Base-by-base conservation (phyloP, 2,329 filamentous ascomycete genomes). In the Orbilia oligospora region DNA sequence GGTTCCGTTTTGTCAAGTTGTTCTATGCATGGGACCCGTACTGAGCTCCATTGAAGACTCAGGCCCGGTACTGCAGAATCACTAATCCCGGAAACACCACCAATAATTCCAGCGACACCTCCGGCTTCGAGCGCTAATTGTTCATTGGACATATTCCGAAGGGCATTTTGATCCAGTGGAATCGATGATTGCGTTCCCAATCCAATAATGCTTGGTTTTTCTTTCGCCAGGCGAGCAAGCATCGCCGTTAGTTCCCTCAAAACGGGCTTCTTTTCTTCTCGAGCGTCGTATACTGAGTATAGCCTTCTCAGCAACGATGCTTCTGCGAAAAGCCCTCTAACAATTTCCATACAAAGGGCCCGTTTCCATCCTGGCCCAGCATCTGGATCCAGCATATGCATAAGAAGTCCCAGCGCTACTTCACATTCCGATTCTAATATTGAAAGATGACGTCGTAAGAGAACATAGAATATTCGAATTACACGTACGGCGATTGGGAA, bases 1-100 rank as follows among this genome's bases (percentile, higher is more conserved):
- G 95, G 89, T 58, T 97, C 94, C 0, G 90, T 89, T 84, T 98
- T 99, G 85, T 99, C 96, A 20, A 98, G 89, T 80, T 97, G 93
- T 82, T 99, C 96, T 79, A 98, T 93, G 83, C 93, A 97, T 4
- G 94, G 91, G 10, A 94, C 92, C 63, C 93, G 90, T 79, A 97
- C 89, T 12, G 91, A 89, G 84, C 96, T 99, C 94, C 94, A 98
- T 82, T 97, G 92, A 2, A 89, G 90, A 84, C 94, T 97, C 82
- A 99, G 94, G 8, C 93, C 94, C 61, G 87, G 86, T 0, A 89
- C 90, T 80, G 88, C 92, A 27, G 88, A 87, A 27, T 91, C 90
- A 71, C 91, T 90, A 0, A 90, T 87, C 16, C 89, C 88, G 38
- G 91, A 88, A 6, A 91, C 89, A 48, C 91, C 89, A 71, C 91